A percentile compares a stretch with the other conserved stretches of the same genome.
Evolutionary conservation across 257 asterid genomes (phyloP).

Genomic region (Echites panduratus): DNA sequence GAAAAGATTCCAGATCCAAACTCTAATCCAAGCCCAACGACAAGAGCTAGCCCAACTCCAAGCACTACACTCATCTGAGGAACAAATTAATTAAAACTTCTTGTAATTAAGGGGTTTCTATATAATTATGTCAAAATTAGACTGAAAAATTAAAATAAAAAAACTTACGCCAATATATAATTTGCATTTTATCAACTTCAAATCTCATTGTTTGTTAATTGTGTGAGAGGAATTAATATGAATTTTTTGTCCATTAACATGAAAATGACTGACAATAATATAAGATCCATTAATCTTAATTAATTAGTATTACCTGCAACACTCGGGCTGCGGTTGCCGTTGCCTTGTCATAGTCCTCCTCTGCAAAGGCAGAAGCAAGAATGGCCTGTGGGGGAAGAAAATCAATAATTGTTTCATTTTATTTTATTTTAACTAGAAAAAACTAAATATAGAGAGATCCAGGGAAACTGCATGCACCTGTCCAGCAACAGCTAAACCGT

Average conservation of each 20-base stretch:
- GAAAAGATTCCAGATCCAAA: conserved; percentile 84
- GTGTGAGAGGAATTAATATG: no score
- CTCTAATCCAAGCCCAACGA: conserved; percentile 67
- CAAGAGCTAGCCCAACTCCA: conserved; percentile 64
- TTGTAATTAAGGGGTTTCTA: no score
- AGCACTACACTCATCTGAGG: conserved; percentile 82
- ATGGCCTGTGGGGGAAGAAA: conserved; percentile 49
- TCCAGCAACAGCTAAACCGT: conserved; percentile 97
- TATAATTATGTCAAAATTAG: no score
- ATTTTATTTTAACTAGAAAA: no score
- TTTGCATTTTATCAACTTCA: no score
- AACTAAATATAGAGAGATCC: no score
- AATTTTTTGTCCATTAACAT: no score
- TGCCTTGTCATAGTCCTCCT: conserved; percentile 75
- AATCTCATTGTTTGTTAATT: no score
- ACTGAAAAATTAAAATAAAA: no score
- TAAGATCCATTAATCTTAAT: no score
- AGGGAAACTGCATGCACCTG: conserved; percentile 42
- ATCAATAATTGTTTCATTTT: neutral
- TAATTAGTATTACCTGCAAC: conserved; percentile 45
- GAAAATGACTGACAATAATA: no score
- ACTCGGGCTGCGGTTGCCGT: conserved; percentile 75
- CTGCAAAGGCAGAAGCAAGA: conserved; percentile 95
- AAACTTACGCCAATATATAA: no score
- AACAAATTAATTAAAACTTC: neutral